These are phyloP conservation scores for Pseudomonodictys pantanalensis DNA, from an alignment of 495 filamentous ascomycete genomes.

Conservation along the genomic window DNA sequence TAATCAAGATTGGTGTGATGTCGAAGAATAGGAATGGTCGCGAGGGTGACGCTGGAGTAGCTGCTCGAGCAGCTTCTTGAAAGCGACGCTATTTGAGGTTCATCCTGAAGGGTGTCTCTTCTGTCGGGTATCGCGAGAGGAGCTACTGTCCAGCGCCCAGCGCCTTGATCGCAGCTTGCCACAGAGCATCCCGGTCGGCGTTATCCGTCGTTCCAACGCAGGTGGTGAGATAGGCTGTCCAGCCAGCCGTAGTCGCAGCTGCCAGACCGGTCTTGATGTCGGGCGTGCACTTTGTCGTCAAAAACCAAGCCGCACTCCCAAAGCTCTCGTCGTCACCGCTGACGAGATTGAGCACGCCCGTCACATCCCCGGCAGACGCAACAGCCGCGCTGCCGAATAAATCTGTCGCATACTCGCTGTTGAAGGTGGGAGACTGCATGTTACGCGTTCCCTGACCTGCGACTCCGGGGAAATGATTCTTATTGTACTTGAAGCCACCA, in stretches of 20 bases:
- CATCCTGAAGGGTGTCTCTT: no score
- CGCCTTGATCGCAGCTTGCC: slow-evolving; percentile 41
- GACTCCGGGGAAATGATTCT: slow-evolving; percentile 40
- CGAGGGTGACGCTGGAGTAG: no score
- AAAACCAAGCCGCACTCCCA: slow-evolving; percentile 71
- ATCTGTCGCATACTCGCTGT: slow-evolving; percentile 57
- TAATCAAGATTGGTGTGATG: no score
- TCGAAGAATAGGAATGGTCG: no score
- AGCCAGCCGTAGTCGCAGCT: slow-evolving; percentile 54
- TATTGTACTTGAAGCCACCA: slow-evolving; percentile 47
- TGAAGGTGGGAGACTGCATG: slow-evolving; percentile 65
- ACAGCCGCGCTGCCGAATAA: slow-evolving; percentile 24
- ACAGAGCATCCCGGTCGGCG: slow-evolving; percentile 53
- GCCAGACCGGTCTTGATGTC: slow-evolving; percentile 49
- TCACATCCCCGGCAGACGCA: slow-evolving; percentile 26
- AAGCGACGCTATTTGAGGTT: no score
- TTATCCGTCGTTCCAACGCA: slow-evolving; percentile 61
- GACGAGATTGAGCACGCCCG: slow-evolving; percentile 58
- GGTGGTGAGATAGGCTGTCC: slow-evolving; percentile 55
- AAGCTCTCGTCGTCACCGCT: slow-evolving; percentile 61
- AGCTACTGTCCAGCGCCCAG: neutral
- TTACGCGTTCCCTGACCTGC: slow-evolving; percentile 78
- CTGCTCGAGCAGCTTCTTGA: no score
- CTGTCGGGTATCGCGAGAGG: no score
- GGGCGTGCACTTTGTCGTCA: slow-evolving; percentile 59